Evolutionary conservation across 352 stramenopile genomes (phyloP).

Genomic region (Pythium aphanidermatum): DNA sequence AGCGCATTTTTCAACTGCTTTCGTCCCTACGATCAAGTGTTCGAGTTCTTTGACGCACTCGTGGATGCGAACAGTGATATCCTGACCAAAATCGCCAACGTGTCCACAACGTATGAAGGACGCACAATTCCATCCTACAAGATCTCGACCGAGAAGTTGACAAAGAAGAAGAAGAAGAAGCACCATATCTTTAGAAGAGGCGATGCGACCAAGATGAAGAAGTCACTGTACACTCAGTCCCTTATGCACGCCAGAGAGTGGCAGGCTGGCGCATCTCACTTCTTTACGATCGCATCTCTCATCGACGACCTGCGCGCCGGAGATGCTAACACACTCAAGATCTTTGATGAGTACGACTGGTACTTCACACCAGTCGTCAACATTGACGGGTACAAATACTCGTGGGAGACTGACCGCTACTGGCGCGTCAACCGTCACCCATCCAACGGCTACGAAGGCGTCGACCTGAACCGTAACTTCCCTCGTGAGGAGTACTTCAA

Average conservation of each 20-base stretch:
- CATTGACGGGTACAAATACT: conserved; percentile 73
- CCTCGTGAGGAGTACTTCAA: conserved; percentile 56
- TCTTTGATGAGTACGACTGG: conserved; percentile 50
- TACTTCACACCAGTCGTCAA: conserved; percentile 80
- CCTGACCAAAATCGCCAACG: conserved; percentile 44
- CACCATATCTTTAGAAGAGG: background rate
- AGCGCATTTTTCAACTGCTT: conserved; percentile 74
- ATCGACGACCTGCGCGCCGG: conserved; percentile 13
- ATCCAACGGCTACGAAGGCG: conserved; percentile 31
- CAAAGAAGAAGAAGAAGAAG: too few relatives aligned
- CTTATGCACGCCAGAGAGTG: conserved; percentile 45
- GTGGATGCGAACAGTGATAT: conserved; percentile 33
- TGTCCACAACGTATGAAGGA: conserved; percentile 49
- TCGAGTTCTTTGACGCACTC: conserved; percentile 53
- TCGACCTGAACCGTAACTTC: conserved; percentile 78
- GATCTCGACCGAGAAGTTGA: conserved; percentile 51
- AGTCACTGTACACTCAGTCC: conserved; percentile 50
- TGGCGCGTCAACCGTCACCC: conserved; percentile 56
- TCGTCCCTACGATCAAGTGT: conserved; percentile 49
- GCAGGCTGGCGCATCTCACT: conserved; percentile 15
- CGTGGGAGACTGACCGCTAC: conserved; percentile 52
- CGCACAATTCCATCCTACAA: conserved; percentile 53
- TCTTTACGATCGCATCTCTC: conserved; percentile 19
- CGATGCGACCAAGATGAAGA: conserved; percentile 26
- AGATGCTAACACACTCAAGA: background rate